These are phyloP conservation scores for Aspergillus floridensis DNA, from an alignment of 2,329 filamentous ascomycete genomes.

Conservation along the genomic window DNA sequence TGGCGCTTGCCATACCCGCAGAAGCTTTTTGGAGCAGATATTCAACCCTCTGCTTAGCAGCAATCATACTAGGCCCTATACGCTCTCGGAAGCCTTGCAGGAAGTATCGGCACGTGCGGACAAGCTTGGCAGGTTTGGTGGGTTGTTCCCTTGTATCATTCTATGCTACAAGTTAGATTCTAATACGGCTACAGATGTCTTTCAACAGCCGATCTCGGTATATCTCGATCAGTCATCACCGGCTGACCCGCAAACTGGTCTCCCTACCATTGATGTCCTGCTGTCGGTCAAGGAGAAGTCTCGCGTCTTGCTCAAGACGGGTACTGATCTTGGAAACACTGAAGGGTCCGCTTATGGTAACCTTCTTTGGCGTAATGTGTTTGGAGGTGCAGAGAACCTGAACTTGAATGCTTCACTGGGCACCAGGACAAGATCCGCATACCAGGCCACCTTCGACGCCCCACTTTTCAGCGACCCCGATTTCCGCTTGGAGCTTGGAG, in stretches of 20 bases:
- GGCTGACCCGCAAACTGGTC: slow-evolving; percentile 60
- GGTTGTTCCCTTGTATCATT: slow-evolving; percentile 19
- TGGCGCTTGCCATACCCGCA: slow-evolving; percentile 78
- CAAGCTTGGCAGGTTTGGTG: slow-evolving; percentile 79
- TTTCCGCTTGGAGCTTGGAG: slow-evolving; percentile 73
- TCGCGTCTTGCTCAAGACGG: slow-evolving; percentile 83
- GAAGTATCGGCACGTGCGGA: slow-evolving; percentile 68
- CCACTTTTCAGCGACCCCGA: slow-evolving; percentile 84
- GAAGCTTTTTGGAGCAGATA: slow-evolving; percentile 76
- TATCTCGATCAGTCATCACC: slow-evolving; percentile 76
- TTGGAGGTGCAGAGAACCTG: slow-evolving; percentile 88
- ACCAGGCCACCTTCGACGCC: slow-evolving; percentile 79
- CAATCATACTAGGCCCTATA: slow-evolving; percentile 66
- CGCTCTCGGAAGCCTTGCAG: slow-evolving; percentile 72
- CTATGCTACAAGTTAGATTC: neutral
- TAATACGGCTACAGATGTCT: slow-evolving; percentile 64
- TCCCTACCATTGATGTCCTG: slow-evolving; percentile 75
- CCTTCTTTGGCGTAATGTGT: slow-evolving; percentile 82
- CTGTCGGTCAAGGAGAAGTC: slow-evolving; percentile 76
- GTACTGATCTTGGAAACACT: slow-evolving; percentile 88
- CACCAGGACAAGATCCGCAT: slow-evolving; percentile 86
- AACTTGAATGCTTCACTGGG: slow-evolving; percentile 84
- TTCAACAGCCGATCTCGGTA: slow-evolving; percentile 76
- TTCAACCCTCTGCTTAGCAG: slow-evolving; percentile 73
- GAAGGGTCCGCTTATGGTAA: slow-evolving; percentile 93